These are phyloP conservation scores for Cryptococcus sp. DNA, from an alignment of 1,284 basidiomycete genomes.

Conservation along the genomic window DNA sequence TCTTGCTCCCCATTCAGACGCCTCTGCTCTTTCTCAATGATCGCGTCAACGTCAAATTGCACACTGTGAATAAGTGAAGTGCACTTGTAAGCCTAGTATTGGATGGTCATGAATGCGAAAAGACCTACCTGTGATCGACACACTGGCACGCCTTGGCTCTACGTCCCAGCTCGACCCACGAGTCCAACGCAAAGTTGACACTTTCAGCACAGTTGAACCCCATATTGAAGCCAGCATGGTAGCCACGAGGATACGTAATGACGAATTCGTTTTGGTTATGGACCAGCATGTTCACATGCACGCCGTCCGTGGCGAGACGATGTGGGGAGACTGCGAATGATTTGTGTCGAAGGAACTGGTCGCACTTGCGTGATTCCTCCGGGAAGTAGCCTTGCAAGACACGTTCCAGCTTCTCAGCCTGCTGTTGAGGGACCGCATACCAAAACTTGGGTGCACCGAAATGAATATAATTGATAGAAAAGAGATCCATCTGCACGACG, in stretches of 20 bases:
- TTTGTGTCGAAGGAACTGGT: conserved; percentile 95
- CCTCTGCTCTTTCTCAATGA: conserved; percentile 63
- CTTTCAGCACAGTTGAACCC: conserved; percentile 98
- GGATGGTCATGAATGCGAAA: not conserved
- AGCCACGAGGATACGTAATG: conserved; percentile 90
- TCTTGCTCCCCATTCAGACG: conserved; percentile 51
- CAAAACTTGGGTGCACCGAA: conserved; percentile 96
- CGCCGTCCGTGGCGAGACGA: conserved; percentile 74
- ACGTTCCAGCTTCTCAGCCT: conserved; percentile 73
- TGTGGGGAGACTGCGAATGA: conserved; percentile 91
- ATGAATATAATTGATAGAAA: conserved; percentile 99
- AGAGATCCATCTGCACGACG: conserved; percentile 76
- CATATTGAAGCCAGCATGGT: conserved; percentile 95
- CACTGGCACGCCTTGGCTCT: conserved; percentile 81
- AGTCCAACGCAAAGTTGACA: conserved; percentile 95
- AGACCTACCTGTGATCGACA: conserved; percentile 71
- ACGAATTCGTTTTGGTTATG: conserved; percentile 93
- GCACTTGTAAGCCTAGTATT: conserved; percentile 1
- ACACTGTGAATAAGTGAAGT: conserved; percentile 61
- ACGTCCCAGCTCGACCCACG: conserved; percentile 87
- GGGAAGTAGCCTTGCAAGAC: conserved; percentile 86
- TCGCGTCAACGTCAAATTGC: conserved; percentile 83
- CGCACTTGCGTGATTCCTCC: conserved; percentile 76
- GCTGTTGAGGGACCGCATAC: conserved; percentile 91
- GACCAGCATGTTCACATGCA: conserved; percentile 82